Conservation (phyloP, 2,329 filamentous ascomycete species). For the Talaromyces marneffei region DNA sequence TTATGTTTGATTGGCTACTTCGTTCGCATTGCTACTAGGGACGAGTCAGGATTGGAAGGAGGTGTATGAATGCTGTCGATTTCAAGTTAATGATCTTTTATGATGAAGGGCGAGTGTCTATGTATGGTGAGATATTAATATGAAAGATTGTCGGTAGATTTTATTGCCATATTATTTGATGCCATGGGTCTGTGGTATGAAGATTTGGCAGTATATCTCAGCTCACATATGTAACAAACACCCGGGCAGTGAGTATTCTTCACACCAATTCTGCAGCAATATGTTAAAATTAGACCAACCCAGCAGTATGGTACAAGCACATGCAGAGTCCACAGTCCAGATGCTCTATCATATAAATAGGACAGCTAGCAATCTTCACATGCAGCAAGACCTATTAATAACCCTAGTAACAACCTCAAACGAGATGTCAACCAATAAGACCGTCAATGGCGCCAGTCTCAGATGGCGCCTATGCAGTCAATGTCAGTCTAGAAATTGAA, state of each 20-base stretch:
- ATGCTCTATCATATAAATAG: neutral
- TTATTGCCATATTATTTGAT: neutral
- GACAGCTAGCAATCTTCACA: neutral
- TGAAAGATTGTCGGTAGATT: neutral
- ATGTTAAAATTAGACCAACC: neutral
- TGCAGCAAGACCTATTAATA: neutral
- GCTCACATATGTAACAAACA: neutral
- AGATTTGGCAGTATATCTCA: neutral
- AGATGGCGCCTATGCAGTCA: neutral
- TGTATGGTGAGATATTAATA: neutral
- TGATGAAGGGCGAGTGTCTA: neutral
- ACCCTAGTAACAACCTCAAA: neutral
- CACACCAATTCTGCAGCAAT: neutral
- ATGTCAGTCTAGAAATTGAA: neutral
- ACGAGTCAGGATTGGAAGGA: neutral
- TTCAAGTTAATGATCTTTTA: neutral
- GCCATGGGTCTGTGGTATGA: neutral
- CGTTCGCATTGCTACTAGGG: neutral
- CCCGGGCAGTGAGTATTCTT: neutral
- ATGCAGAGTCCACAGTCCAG: neutral
- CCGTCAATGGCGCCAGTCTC: neutral
- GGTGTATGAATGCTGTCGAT: neutral
- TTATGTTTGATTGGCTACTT: neutral
- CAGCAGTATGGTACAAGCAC: neutral
- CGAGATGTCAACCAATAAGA: neutral